Evolutionary conservation across 2,329 filamentous ascomycete species (phyloP).

Genomic region (Lasiodiplodia citricola): DNA sequence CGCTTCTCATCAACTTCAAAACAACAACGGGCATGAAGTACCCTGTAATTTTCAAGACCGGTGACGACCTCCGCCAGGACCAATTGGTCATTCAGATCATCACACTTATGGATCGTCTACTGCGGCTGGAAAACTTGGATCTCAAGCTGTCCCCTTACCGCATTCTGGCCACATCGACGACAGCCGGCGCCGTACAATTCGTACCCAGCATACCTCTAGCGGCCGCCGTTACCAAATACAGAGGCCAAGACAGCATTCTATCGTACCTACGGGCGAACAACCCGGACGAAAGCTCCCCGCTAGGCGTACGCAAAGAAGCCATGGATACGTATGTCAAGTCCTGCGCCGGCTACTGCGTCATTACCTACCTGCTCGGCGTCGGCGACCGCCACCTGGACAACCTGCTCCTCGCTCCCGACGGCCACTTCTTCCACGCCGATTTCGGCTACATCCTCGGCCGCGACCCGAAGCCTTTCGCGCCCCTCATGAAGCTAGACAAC

Average conservation of each 20-base stretch:
- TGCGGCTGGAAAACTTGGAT: slow-evolving; percentile 95
- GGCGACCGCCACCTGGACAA: slow-evolving; percentile 97
- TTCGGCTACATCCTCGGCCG: slow-evolving; percentile 98
- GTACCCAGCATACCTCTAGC: slow-evolving; percentile 85
- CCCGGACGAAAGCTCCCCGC: slow-evolving; percentile 78
- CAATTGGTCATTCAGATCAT: slow-evolving; percentile 98
- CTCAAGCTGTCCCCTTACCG: slow-evolving; percentile 95
- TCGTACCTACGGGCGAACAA: slow-evolving; percentile 89
- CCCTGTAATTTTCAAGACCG: slow-evolving; percentile 95
- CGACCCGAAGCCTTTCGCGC: slow-evolving; percentile 96
- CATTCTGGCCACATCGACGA: slow-evolving; percentile 89
- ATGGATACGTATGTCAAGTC: slow-evolving; percentile 96
- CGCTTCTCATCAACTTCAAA: slow-evolving; percentile 89
- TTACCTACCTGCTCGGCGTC: slow-evolving; percentile 96
- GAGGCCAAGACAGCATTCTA: slow-evolving; percentile 64
- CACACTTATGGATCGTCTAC: slow-evolving; percentile 93
- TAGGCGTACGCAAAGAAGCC: slow-evolving; percentile 87
- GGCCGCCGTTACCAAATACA: slow-evolving; percentile 82
- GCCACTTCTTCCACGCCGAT: slow-evolving; percentile 97
- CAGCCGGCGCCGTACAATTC: slow-evolving; percentile 91
- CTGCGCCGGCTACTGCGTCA: slow-evolving; percentile 96
- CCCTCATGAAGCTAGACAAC: slow-evolving; percentile 93
- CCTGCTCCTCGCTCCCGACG: slow-evolving; percentile 85
- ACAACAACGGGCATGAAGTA: slow-evolving; percentile 79
- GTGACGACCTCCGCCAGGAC: slow-evolving; percentile 94